A percentile compares a stretch with the other conserved stretches of the same genome.
These are phyloP conservation scores for Beauveria medogensis DNA, from an alignment of 2,329 filamentous ascomycete genomes.

Conservation along the genomic window DNA sequence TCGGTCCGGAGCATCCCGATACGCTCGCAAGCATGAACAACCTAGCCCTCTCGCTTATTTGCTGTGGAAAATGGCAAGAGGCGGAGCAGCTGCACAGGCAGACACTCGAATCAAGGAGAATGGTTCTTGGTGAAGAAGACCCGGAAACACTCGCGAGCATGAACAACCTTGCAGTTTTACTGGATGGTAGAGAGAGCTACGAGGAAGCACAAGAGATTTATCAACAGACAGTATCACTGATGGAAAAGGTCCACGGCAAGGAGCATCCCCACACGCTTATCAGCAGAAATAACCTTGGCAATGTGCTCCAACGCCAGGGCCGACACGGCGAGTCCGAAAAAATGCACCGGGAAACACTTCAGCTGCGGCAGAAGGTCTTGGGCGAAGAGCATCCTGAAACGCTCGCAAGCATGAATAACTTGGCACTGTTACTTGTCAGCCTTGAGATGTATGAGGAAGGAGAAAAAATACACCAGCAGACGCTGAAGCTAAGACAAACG, in stretches of 20 bases:
- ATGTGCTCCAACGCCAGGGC: conserved; percentile 4
- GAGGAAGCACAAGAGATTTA: conserved; percentile 4
- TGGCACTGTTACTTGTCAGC: not conserved
- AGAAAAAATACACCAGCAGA: not conserved
- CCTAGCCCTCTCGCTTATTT: not conserved
- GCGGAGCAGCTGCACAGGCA: not conserved
- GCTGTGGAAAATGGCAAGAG: not conserved
- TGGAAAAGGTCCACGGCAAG: conserved; percentile 9
- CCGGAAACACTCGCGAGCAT: conserved; percentile 13
- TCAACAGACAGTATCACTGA: conserved; percentile 9
- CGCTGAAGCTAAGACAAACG: not conserved
- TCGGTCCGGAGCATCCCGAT: conserved; percentile 13
- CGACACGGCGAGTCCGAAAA: conserved; percentile 15
- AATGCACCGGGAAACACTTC: conserved; percentile 7
- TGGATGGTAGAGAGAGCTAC: not conserved
- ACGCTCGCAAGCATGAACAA: conserved; percentile 10
- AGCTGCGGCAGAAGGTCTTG: conserved; percentile 7
- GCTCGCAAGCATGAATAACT: not conserved
- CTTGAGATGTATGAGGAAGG: not conserved
- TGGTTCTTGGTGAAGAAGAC: conserved; percentile 14
- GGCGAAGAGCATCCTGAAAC: conserved; percentile 6
- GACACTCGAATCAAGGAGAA: conserved; percentile 19
- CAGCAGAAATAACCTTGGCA: conserved; percentile 14
- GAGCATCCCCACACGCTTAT: conserved; percentile 12
- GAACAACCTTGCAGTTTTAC: conserved; percentile 16